Conservation (phyloP, 2,329 filamentous ascomycete genomes). For the Chaetoscypha palmicola region DNA sequence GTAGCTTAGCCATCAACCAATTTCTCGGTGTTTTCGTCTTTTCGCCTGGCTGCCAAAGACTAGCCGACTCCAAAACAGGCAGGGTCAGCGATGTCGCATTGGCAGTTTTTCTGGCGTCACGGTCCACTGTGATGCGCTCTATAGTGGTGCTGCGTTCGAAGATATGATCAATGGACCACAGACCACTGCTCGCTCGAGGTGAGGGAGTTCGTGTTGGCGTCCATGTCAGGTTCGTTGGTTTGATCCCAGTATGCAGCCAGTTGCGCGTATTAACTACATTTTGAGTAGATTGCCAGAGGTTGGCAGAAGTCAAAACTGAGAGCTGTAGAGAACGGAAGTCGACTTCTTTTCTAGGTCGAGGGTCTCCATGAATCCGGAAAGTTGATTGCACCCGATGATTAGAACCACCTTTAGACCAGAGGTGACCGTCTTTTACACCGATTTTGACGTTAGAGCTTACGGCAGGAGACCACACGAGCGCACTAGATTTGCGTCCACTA, state of each 20-base stretch:
- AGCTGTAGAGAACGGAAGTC: background rate
- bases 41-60: background rate
- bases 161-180: background rate
- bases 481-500: too few species aligned
- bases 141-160: background rate
- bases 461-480: too few species aligned
- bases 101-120: background rate
- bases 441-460: too few species aligned
- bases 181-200: background rate
- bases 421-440: too few species aligned
- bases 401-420: too few species aligned
- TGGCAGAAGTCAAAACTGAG: slow-evolving; percentile 1
- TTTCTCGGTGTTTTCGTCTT: background rate
- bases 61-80: background rate
- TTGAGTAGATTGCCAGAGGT: slow-evolving; percentile 5
- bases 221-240: background rate
- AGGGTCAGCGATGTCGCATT: background rate
- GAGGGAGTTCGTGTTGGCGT: background rate
- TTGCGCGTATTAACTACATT: background rate
- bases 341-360: background rate
- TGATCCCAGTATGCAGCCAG: slow-evolving; percentile 3
- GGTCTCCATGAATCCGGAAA: too few species aligned
- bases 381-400: too few species aligned
- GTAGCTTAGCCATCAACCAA: background rate
- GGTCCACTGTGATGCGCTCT: too few species aligned